Evolutionary conservation across 2,329 filamentous ascomycete genomes (phyloP).

Genomic region (Penicillium vulpinum): DNA sequence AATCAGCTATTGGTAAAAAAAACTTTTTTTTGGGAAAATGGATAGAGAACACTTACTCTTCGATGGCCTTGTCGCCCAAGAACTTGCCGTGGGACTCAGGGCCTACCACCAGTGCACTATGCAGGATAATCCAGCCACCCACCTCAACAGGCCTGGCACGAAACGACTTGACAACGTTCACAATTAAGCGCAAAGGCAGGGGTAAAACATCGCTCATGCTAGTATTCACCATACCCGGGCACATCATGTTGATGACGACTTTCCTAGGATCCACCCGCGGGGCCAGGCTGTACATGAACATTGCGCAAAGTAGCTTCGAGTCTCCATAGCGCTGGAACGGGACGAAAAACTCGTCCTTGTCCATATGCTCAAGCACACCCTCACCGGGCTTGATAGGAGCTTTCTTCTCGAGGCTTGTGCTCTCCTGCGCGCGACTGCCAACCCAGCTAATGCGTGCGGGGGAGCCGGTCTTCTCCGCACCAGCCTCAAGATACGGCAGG

Average conservation of each 20-base stretch:
- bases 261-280: constrained; percentile 18
- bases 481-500: background rate
- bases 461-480: background rate
- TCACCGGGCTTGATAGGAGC: background rate
- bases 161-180: background rate
- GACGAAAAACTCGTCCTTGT: background rate
- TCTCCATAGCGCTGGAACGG: constrained; percentile 16
- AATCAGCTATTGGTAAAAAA: background rate
- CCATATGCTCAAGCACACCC: background rate
- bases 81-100: background rate
- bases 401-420: background rate
- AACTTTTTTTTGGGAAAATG: no score
- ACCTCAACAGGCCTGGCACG: background rate
- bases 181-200: background rate
- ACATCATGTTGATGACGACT: constrained; percentile 30
- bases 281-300: constrained; percentile 27
- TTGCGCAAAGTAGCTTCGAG: constrained; percentile 23
- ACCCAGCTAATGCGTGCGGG: background rate
- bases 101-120: background rate
- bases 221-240: constrained; percentile 28
- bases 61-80: background rate
- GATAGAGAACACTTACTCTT: background rate
- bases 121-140: background rate
- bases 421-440: background rate
- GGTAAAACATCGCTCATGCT: constrained; percentile 13